These are phyloP conservation scores for Grigorovia humatica DNA, from an alignment of 805 yeast genomes.

Conservation along the genomic window DNA sequence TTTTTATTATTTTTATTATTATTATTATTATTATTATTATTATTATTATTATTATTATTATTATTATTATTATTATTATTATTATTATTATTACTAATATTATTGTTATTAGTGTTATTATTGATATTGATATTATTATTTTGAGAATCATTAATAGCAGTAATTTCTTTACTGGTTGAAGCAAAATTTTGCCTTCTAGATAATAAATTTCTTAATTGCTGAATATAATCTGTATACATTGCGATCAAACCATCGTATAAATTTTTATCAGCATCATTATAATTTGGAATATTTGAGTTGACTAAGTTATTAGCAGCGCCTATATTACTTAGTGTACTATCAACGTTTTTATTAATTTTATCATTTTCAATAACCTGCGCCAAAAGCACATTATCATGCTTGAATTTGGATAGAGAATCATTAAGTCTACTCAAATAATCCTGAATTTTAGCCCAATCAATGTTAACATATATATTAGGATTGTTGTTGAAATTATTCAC, in stretches of 20 bases:
- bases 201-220: conserved; percentile 13
- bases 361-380: conserved; percentile 1
- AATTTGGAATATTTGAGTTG: conserved; percentile 13
- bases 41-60: no score
- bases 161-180: conserved; percentile 1
- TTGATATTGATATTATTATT: background rate
- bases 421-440: conserved; percentile 16
- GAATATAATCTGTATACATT: conserved; percentile 25
- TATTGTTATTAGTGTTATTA: background rate
- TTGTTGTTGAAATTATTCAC: background rate
- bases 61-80: background rate
- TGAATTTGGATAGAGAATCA: conserved; percentile 16
- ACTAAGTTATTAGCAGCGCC: conserved; percentile 2
- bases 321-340: background rate
- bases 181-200: conserved; percentile 1
- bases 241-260: conserved; percentile 22
- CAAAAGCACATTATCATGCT: conserved; percentile 19
- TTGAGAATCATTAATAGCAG: background rate
- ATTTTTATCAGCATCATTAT: conserved; percentile 22
- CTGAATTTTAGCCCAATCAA: conserved; percentile 8
- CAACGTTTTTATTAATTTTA: background rate
- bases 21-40: no score
- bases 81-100: no score
- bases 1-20: no score
- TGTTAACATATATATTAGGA: background rate